A percentile compares a stretch with the other conserved stretches of the same genome.
Evolutionary conservation across 257 asterid genomes (phyloP).

Genomic region (Eustoma russellianum): DNA sequence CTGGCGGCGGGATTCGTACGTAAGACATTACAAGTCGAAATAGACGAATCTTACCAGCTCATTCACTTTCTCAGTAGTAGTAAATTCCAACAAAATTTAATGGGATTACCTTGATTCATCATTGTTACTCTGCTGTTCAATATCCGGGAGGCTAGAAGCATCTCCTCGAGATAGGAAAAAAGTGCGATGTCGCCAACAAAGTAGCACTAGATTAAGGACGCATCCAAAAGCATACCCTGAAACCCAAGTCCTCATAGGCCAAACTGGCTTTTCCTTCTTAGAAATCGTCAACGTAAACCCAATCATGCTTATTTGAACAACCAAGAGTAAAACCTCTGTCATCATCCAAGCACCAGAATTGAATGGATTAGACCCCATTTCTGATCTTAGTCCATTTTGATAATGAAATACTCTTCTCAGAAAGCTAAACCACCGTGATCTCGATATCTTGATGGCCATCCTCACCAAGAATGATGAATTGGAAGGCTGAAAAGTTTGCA

Average conservation of each 20-base stretch:
- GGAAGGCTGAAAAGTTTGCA: constrained; percentile 28
- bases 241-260: constrained; percentile 95
- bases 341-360: constrained; percentile 67
- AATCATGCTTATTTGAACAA: constrained; percentile 39
- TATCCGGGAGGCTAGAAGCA: constrained; percentile 25
- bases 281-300: constrained; percentile 41
- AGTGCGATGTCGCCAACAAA: constrained; percentile 42
- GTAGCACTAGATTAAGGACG: constrained; percentile 38
- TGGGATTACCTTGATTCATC: constrained; percentile 55
- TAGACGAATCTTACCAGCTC: too few relatives aligned
- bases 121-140: constrained; percentile 58
- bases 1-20: too few relatives aligned
- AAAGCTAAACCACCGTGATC: constrained; percentile 65
- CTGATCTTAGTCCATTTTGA: constrained; percentile 81
- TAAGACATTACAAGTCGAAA: too few relatives aligned
- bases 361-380: constrained; percentile 76
- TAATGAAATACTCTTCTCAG: constrained; percentile 80
- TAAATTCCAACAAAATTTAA: neutral
- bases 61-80: too few relatives aligned
- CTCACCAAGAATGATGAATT: constrained; percentile 48
- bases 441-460: constrained; percentile 59
- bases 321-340: constrained; percentile 46
- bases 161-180: constrained; percentile 22
- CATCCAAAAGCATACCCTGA: constrained; percentile 74
- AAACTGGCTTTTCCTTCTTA: constrained; percentile 61